phyloP scores from a whole-genome alignment of 2,329 filamentous ascomycete species.

The Xylogone sp. region DNA sequence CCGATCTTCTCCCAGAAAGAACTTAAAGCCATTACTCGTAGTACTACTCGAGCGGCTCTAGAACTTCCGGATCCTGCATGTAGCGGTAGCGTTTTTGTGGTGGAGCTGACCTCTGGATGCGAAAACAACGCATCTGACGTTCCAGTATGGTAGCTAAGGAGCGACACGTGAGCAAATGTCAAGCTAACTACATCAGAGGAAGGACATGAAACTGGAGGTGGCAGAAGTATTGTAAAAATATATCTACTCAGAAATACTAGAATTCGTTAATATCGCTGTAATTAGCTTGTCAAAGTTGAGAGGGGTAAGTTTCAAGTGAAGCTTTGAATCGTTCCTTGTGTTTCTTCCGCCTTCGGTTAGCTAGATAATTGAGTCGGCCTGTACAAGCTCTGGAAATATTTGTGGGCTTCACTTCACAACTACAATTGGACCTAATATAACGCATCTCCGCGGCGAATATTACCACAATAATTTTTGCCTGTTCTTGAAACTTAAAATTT shows the following conservation, averaged over 20 bases:
- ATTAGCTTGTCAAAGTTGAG: neutral
- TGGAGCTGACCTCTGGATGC: too few relatives aligned
- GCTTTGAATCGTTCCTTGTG: slow-evolving; percentile 7
- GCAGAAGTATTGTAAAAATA: neutral
- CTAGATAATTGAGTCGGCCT: neutral
- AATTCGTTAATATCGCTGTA: neutral
- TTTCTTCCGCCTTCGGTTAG: slow-evolving; percentile 10
- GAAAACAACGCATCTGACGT: too few relatives aligned
- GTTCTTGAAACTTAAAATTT: neutral
- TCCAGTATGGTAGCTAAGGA: neutral
- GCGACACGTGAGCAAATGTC: neutral
- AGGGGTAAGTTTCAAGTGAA: neutral
- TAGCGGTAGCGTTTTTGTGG: too few relatives aligned
- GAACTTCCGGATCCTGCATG: too few relatives aligned
- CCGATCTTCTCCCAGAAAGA: too few relatives aligned
- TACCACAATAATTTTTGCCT: neutral
- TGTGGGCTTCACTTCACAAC: neutral
- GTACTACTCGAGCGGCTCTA: too few relatives aligned
- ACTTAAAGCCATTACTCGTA: too few relatives aligned
- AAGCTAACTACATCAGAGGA: too few relatives aligned
- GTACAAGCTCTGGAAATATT: slow-evolving; percentile 6
- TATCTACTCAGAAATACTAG: neutral
- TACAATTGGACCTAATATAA: neutral
- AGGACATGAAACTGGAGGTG: too few relatives aligned
- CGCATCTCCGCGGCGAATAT: neutral